Percentiles rank a stretch among this genome's conserved stretches.
Conservation (phyloP, 306 rosid species). For the Alnus glutinosa region DNA sequence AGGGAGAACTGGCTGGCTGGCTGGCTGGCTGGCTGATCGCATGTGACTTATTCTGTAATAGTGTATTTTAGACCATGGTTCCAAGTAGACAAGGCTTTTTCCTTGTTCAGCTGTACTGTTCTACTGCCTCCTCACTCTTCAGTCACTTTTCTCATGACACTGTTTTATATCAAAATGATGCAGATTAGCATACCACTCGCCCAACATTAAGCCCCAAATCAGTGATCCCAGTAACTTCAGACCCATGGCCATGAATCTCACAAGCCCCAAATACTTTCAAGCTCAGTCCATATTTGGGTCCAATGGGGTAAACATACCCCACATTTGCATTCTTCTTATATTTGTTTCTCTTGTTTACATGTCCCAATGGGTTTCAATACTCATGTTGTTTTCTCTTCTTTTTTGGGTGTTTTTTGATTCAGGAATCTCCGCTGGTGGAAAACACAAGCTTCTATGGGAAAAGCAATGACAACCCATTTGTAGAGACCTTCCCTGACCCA, state of each 20-base stretch:
- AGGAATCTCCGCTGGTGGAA: constrained; percentile 59
- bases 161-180: constrained; percentile 31
- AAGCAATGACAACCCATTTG: constrained; percentile 65
- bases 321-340: constrained; percentile 8
- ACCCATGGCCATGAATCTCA: constrained; percentile 55
- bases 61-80: constrained; percentile 32
- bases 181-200: constrained; percentile 5
- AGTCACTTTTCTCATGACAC: constrained; percentile 43
- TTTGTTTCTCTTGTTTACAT: background rate
- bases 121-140: constrained; percentile 40
- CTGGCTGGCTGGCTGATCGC: constrained; percentile 28
- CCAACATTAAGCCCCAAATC: background rate
- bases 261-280: constrained; percentile 58
- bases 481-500: constrained; percentile 69
- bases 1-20: constrained; percentile 10
- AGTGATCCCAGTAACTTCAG: constrained; percentile 12
- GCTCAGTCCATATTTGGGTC: constrained; percentile 46
- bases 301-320: constrained; percentile 46
- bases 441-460: constrained; percentile 56
- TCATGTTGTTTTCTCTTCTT: background rate
- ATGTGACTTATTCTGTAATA: constrained; percentile 40
- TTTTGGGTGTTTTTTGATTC: constrained; percentile 22
- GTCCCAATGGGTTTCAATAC: background rate
- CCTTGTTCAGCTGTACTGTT: constrained; percentile 34
- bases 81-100: constrained; percentile 46